Evolutionary conservation across 1,139 yeast genomes (phyloP).

Genomic region (Hanseniaspora uvarum): DNA sequence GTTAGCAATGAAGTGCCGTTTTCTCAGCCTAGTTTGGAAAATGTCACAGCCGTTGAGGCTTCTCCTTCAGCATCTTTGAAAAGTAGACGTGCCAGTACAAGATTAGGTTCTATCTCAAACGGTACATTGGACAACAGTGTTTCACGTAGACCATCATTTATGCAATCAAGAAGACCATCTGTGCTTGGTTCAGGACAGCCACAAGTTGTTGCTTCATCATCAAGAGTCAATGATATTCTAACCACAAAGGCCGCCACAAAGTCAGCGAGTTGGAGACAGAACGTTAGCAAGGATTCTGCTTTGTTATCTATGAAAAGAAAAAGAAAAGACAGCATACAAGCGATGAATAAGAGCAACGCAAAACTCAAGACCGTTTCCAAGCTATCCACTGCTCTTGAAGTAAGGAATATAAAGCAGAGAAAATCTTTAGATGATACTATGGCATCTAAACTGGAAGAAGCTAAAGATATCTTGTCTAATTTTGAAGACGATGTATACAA

Average conservation of each 20-base stretch:
- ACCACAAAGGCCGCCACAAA: conserved; percentile 15
- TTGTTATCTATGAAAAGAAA: conserved; percentile 12
- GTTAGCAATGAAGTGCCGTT: neutral
- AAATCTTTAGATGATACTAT: neutral
- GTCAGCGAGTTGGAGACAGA: conserved; percentile 13
- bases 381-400: neutral
- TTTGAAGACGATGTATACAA: conserved; percentile 22
- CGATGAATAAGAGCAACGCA: neutral
- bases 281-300: conserved; percentile 10
- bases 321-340: neutral
- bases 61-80: neutral
- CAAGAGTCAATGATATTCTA: conserved; percentile 19
- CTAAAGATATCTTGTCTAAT: conserved; percentile 24
- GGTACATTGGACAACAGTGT: conserved; percentile 15
- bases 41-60: neutral
- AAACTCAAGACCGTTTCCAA: conserved; percentile 2
- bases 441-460: neutral
- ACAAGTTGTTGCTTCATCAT: conserved; percentile 14
- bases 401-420: neutral
- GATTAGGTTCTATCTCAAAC: conserved; percentile 18
- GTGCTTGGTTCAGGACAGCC: conserved; percentile 1
- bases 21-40: neutral
- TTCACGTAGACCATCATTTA: conserved; percentile 15
- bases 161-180: conserved; percentile 16
- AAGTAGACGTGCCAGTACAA: conserved; percentile 16